phyloP scores from a whole-genome alignment of 176 grass and related monocot species.

The Oryza brachyantha region DNA sequence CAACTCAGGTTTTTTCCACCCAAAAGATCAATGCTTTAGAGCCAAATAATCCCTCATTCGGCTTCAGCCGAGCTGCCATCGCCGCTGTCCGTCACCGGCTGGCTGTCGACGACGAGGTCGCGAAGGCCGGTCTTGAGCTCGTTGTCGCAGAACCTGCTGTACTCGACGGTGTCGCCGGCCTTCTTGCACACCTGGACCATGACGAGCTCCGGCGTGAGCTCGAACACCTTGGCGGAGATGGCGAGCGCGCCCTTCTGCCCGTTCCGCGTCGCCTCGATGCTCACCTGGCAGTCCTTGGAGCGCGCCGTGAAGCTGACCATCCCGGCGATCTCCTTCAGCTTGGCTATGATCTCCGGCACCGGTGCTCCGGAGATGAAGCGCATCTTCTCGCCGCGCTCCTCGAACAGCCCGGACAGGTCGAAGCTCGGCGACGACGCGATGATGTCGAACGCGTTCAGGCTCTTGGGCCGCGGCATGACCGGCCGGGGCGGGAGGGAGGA shows the following conservation, averaged over 20 bases:
- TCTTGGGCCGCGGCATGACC: slow-evolving; percentile 37
- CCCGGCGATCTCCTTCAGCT: slow-evolving; percentile 55
- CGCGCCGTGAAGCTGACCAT: slow-evolving; percentile 47
- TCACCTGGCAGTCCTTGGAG: slow-evolving; percentile 51
- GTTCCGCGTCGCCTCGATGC: slow-evolving; percentile 39
- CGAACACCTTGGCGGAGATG: slow-evolving; percentile 46
- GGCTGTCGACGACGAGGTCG: slow-evolving; percentile 34
- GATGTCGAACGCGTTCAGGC: slow-evolving; percentile 71
- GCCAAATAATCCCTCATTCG: not conserved
- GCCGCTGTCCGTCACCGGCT: not conserved
- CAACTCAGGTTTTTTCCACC: not conserved
- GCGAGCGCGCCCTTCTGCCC: slow-evolving; percentile 52
- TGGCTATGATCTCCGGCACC: slow-evolving; percentile 43
- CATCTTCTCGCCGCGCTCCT: slow-evolving; percentile 54
- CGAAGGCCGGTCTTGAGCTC: slow-evolving; percentile 52
- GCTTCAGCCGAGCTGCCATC: not conserved
- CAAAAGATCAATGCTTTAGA: not conserved
- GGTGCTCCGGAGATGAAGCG: slow-evolving; percentile 45
- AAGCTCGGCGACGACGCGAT: slow-evolving; percentile 58
- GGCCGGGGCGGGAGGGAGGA: not conserved
- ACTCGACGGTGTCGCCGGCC: slow-evolving; percentile 49
- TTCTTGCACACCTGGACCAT: slow-evolving; percentile 63
- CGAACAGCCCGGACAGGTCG: slow-evolving; percentile 63
- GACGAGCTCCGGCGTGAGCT: slow-evolving; percentile 59
- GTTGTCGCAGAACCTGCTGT: slow-evolving; percentile 47